Base-by-base conservation (phyloP, 2,329 filamentous ascomycete genomes). In the Fusarium miscanthi region DNA sequence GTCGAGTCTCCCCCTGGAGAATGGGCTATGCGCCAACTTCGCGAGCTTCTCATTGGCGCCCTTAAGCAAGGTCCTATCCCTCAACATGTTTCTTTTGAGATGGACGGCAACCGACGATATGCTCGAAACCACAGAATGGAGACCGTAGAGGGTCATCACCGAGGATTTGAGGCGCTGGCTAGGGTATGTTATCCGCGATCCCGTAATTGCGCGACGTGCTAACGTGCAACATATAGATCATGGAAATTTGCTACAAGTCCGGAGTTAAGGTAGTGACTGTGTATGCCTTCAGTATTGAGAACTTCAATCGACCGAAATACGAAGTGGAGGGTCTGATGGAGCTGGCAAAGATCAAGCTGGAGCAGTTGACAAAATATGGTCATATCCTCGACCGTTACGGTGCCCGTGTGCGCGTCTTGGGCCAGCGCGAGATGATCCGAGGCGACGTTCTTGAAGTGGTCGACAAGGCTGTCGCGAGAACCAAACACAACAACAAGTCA, bases 261-360 rank as follows among this genome's bases (percentile, higher is more conserved):
- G 96, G 96, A 60, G 95, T 99, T 71, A 95, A 96, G 81, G 94
- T 97, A 13, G 95, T 99, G 42, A 98, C 96, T 8, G 94, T 99
- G 72, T 99, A 98, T 81, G 96, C 96, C 21, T 99, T 99, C 84
- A 97, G 94, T 80, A 98, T 99, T 78, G 96, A 99, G 83, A 99
- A 99, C 85, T 99, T 97, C 86, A 97, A 98, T 81, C 91, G 96
- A 10, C 95, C 94, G 27, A 95, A 96, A 82, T 96, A 97, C 82
- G 96, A 99, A 82, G 96, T 99, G 13, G 94, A 98, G 79, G 95
- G 94, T 35, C 85, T 99, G 70, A 99, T 99, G 96, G 93, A 97
- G 80, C 94, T 99, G 87, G 95, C 95, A 68, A 98, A 97, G 85
- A 90, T 96, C 78, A 98, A 98, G 84, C 87, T 99, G 31, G 90